Percentiles rank a stretch among this genome's conserved stretches.
Conservation (phyloP, 2,329 filamentous ascomycete species). For the Fusarium proliferatum region DNA sequence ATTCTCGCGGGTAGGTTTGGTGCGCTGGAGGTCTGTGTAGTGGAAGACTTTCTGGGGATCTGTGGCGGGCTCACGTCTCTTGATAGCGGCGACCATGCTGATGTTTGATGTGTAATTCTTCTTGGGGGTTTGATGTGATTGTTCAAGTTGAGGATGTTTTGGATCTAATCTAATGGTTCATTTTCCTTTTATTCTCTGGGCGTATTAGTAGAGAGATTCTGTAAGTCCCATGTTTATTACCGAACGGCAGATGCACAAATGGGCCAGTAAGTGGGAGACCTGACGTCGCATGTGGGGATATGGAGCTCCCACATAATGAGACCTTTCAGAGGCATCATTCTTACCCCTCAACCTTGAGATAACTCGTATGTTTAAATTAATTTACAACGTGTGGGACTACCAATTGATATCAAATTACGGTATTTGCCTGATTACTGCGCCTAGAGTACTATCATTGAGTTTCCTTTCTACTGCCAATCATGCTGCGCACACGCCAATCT, state of each 20-base stretch:
- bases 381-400: background rate
- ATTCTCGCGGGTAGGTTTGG: constrained; percentile 22
- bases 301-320: background rate
- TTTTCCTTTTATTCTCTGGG: background rate
- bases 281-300: background rate
- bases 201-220: background rate
- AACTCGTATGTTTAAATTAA: background rate
- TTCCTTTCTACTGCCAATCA: background rate
- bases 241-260: background rate
- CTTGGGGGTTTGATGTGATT: background rate
- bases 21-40: constrained; percentile 25
- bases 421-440: rapidly evolving
- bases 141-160: no score
- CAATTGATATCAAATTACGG: background rate
- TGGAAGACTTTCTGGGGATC: constrained; percentile 26
- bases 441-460: rapidly evolving
- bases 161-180: background rate
- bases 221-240: background rate
- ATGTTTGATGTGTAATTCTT: rapidly evolving
- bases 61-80: background rate
- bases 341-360: background rate
- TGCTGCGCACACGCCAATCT: background rate
- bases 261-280: background rate
- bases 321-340: background rate
- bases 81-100: background rate